Percentiles rank a stretch among this genome's conserved stretches.
Evolutionary conservation across 75 land plant species (phyloP).

Genomic region (Chamaecyparis obtusa): DNA sequence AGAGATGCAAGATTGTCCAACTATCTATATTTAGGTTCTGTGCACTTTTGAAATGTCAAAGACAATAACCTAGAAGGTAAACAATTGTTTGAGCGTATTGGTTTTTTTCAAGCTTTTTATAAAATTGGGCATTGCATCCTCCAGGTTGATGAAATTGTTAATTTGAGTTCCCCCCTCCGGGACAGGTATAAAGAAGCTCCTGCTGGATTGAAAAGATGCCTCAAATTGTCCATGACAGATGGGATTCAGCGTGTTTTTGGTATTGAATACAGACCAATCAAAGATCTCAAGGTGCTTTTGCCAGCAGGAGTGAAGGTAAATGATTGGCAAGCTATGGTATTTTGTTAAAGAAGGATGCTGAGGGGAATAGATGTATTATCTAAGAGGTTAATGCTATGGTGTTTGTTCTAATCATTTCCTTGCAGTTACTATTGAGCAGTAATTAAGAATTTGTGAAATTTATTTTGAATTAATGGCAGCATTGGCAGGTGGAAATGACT

Average conservation of each 20-base stretch:
- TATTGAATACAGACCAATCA: conserved; percentile 91
- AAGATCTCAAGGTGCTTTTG: conserved; percentile 56
- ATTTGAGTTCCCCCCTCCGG: conserved; percentile 65
- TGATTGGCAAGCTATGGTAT: neutral
- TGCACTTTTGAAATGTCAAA: neutral
- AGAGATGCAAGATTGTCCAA: neutral
- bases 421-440: neutral
- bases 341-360: neutral
- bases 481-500: neutral
- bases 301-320: conserved; percentile 89
- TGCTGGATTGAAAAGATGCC: conserved; percentile 67
- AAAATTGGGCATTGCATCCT: conserved; percentile 1
- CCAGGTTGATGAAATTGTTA: conserved; percentile 88
- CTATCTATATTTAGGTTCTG: neutral
- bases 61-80: neutral
- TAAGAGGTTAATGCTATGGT: neutral
- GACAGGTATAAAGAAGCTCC: conserved; percentile 66
- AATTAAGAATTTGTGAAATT: neutral
- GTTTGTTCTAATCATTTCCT: conserved; percentile 3
- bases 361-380: neutral
- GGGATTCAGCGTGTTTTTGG: conserved; percentile 89
- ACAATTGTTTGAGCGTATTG: neutral
- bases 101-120: neutral
- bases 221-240: conserved; percentile 91
- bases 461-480: neutral